Evolutionary conservation across 805 yeast genomes (phyloP), one percentile per base, ranked within the genome.

Genomic region (Teunomyces stri): DNA sequence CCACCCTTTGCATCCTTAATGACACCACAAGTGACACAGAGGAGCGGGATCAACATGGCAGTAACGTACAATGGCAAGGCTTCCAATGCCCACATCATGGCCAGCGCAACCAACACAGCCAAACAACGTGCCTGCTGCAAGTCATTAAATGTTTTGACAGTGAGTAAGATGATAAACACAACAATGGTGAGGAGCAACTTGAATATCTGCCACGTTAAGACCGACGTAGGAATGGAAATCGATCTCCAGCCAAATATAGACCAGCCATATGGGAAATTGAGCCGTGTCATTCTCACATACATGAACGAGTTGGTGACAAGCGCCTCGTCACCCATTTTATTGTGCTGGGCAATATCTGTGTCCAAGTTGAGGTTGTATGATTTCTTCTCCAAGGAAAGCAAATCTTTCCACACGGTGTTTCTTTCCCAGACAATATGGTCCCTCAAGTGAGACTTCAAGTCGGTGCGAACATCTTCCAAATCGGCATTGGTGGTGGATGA

Each of bases 341-440:
- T 53, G 31, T 45, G 33, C 20, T 45, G 43, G 6, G 52, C 47
- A 13, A 37, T 22, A 20, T 55, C 50, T 25, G 51, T 50, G 34
- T 60, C 58, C 16, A 65, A 41, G 44, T 64, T 54, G 48, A 67
- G 57, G 48, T 64, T 62, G 51, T 65, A 66, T 18, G 64, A 51
- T 36, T 56, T 57, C 54, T 60, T 62, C 48, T 66, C 70, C 57
- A 91, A 68, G 18, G 94, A 92, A 62, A 92, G 85, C 85, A 92
- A 84, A 65, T 92, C 97, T 62, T 94, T 84, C 99, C 99, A 92
- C 25, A 92, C 97, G 0, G 97, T 92, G 64, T 90, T 90, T 65
- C 99, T 79, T 68, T 92, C 98, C 95, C 97, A 92, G 15, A 91
- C 96, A 30, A 92, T 87, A 64, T 92, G 96, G 58, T 92, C 99